Evolutionary conservation across 129 eudicot genomes (phyloP).

Genomic region (Lonicera japonica): DNA sequence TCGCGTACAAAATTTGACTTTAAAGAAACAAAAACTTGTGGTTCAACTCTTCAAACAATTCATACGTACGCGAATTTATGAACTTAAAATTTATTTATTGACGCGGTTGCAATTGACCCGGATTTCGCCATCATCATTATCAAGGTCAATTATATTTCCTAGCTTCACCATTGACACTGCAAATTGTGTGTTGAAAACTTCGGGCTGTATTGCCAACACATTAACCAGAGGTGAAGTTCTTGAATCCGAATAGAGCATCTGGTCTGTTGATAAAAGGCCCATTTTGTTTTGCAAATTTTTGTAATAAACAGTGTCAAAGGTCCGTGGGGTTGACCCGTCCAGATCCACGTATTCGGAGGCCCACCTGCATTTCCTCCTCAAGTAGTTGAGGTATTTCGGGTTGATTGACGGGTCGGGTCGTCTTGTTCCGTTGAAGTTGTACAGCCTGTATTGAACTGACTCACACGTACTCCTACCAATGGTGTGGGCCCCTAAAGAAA

Average conservation of each 20-base stretch:
- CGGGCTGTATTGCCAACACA: slow-evolving; percentile 44
- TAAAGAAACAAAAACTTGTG: no score
- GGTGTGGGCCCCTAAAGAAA: slow-evolving; percentile 67
- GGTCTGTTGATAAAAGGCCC: slow-evolving; percentile 80
- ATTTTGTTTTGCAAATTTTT: slow-evolving; percentile 61
- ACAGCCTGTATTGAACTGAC: slow-evolving; percentile 53
- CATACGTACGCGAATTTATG: no score
- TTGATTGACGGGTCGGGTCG: slow-evolving; percentile 61
- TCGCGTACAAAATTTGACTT: no score
- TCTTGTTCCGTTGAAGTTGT: slow-evolving; percentile 56
- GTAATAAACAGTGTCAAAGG: slow-evolving; percentile 56
- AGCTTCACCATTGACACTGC: slow-evolving; percentile 78
- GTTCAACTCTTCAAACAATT: no score
- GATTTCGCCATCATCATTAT: slow-evolving; percentile 47
- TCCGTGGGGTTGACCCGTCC: slow-evolving; percentile 50
- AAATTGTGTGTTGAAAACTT: slow-evolving; percentile 45
- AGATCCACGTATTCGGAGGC: slow-evolving; percentile 61
- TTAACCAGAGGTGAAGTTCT: slow-evolving; percentile 52
- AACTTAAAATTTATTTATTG: slow-evolving; percentile 20
- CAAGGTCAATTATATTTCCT: slow-evolving; percentile 49
- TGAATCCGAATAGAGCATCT: slow-evolving; percentile 51
- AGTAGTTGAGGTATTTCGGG: slow-evolving; percentile 56
- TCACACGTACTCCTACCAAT: slow-evolving; percentile 78
- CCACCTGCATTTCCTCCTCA: slow-evolving; percentile 74
- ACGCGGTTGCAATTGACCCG: slow-evolving; percentile 47